Base-by-base conservation (phyloP, 148 eudicot genomes). In the Rheum nobile region DNA sequence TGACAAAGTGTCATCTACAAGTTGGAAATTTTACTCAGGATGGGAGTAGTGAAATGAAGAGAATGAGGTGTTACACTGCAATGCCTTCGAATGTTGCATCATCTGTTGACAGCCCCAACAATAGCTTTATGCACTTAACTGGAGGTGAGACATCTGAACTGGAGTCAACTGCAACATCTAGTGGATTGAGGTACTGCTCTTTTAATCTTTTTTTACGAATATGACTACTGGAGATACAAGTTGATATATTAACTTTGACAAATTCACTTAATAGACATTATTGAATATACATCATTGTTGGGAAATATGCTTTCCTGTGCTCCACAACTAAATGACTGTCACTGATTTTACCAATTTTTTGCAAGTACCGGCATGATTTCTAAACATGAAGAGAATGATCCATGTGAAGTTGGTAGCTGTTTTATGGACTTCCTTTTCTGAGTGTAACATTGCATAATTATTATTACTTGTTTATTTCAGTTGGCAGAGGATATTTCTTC, bases 1-100 rank as follows among this genome's bases (percentile, higher is more conserved):
- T 94, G 98, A 94, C 98, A 21, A 94, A 89, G 80, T 94, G 97
- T 72, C 98, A 97, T 69, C 79, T 89, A 59, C 98, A 91, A 82
- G 96, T 96, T 63, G 87, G 91, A 79, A 91, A 87, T 76, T 85
- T 87, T 75, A 82, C 90, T 3, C 98, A 89, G 73, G 98, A 94
- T 77, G 93, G 90, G 71, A 80, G 83, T 42, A 75, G 76, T 41
- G 97, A 89, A 78, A 82, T 91, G 73, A 91, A 87, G 80, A 94
- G 88, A 80, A 91, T 91, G 93, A 88, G 87, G 78, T 91, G 96
- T 34, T 83, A 80, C 78, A 87, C 94, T 81, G 95, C 95, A 77
- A 84, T 91, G 88, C 97, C 98, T 31, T 84, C 85, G 74, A 88
- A 89, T 84, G 86, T 87, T 76, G 89, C 82, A 39, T 84, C 96